Base-by-base conservation (phyloP, 2,329 filamentous ascomycete species). In the Pseudohalonectria lignicola region DNA sequence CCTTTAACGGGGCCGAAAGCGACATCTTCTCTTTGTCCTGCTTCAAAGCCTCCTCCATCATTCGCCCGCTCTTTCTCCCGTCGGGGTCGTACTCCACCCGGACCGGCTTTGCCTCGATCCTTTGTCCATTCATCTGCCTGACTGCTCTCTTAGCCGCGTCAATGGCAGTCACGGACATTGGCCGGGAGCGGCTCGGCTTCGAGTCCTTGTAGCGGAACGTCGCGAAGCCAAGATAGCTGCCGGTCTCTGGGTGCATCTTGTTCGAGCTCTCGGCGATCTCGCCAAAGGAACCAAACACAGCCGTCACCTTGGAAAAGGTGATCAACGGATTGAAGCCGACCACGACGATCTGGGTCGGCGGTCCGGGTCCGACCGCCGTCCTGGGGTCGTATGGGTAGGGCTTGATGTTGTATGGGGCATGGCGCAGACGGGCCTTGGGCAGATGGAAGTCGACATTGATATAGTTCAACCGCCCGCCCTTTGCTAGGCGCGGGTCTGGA, bases 271-370 rank as follows among this genome's bases (percentile, higher is more conserved):
- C 83, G 32, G 82, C 82, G 45, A 98, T 88, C 41, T 94, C 86
- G 38, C 87, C 87, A 61, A 83, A 94, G 3, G 74, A 76, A 15
- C 80, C 76, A 55, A 94, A 93, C 39, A 85, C 74, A 33, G 81
- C 76, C 15, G 74, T 76, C 36, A 94, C 72, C 50, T 86, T 84
- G 39, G 77, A 74, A 49, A 94, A 85, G 11, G 86, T 76, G 30
- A 84, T 81, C 46, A 96, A 66, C 6, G 90, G 88, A 58, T 96
- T 92, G 56, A 95, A 95, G n/a, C 87, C 86, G n/a, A 80, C 88
- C 16, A 95, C 86, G 4, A 96, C 81, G 35, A 98, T 78, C 55
- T 94, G 86, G 3, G 83, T 86, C 2, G 92, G 86, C 12, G 90
- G 90, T 0, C 86, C 86, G 18, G 87, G 86, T 1, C 88, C 90